Base-by-base conservation (phyloP, 1,139 yeast genomes). In the Debaryomyces singareniensis region DNA sequence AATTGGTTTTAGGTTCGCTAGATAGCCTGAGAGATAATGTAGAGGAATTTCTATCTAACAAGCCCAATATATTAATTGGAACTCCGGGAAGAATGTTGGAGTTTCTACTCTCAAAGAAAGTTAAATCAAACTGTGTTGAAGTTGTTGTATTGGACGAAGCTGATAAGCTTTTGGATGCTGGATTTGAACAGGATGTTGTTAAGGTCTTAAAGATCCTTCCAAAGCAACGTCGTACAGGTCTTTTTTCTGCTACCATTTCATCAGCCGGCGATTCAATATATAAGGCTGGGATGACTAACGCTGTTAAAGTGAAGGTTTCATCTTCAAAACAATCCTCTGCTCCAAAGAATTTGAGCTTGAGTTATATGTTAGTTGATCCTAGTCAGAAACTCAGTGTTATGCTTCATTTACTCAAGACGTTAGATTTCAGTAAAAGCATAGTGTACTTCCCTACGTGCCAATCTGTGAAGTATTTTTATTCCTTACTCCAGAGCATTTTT, bases 21-120 rank as follows among this genome's bases (percentile, higher is more conserved):
- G 71, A 71, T 6, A 61, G 77, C 5, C 77, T 84, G 0, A 71
- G 91, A 41, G 89, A 84, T 33, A 97, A 91, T 53, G 47, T 84
- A 20, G 77, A 78, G 28, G 41, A 44, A 3, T 87, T 78, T 48
- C 45, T 70, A 14, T 60, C 62, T 7, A 47, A 59, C 3, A 63
- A 61, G 37, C 87, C 95, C 1, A 89, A 83, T 30, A 74, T 89
- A 27, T 49, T 93, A 23, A 78, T 93, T 13, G 96, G 95, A 1
- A 91, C 98, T 0, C 98, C 98, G 0, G 98, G 98, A 3, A 71
- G 98, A 47, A 52, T 86, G 24, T 55, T 81, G 15, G 96, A 91
- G 39, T 79, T 93, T 43, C 50, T 91, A 20, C 56, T 72, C 1
- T 62, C 69, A 4, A 56, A 57, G 20, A 44, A 54, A 13, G 75